These are phyloP conservation scores for Fusarium aywerte DNA, from an alignment of 2,329 filamentous ascomycete genomes.

Conservation along the genomic window DNA sequence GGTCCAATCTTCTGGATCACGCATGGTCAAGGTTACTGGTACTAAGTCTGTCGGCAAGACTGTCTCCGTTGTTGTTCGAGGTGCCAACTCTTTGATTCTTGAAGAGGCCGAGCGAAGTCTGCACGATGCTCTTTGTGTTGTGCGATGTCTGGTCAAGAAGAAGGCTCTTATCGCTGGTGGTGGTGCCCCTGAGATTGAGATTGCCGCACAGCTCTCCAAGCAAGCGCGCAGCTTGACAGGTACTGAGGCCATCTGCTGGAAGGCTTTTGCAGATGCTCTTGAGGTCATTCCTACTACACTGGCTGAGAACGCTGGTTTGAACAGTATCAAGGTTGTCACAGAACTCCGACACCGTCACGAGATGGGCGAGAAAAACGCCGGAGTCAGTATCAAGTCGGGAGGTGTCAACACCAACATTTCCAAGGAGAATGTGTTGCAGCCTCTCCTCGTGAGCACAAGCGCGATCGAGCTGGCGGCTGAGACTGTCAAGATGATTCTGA, in stretches of 20 bases:
- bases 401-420: conserved; percentile 97
- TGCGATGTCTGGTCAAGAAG: conserved; percentile 98
- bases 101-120: conserved; percentile 97
- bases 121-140: conserved; percentile 97
- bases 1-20: conserved; percentile 83
- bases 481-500: conserved; percentile 93
- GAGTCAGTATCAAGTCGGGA: conserved; percentile 97
- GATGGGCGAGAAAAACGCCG: conserved; percentile 93
- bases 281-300: conserved; percentile 97
- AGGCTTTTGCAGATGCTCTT: conserved; percentile 96
- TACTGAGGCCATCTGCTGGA: conserved; percentile 98
- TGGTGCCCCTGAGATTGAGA: conserved; percentile 95
- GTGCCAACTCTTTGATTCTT: conserved; percentile 92
- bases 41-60: conserved; percentile 88
- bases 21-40: conserved; percentile 94
- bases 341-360: conserved; percentile 94
- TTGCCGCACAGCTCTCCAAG: conserved; percentile 85
- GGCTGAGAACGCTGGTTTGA: conserved; percentile 96
- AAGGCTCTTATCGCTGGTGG: conserved; percentile 98
- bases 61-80: conserved; percentile 92
- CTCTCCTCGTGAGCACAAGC: conserved; percentile 94
- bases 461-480: conserved; percentile 96
- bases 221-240: conserved; percentile 85
- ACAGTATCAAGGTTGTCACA: conserved; percentile 98
- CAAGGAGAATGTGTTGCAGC: conserved; percentile 96